Base-by-base conservation (phyloP, 1,284 basidiomycete species). In the Ustilago loliicola region DNA sequence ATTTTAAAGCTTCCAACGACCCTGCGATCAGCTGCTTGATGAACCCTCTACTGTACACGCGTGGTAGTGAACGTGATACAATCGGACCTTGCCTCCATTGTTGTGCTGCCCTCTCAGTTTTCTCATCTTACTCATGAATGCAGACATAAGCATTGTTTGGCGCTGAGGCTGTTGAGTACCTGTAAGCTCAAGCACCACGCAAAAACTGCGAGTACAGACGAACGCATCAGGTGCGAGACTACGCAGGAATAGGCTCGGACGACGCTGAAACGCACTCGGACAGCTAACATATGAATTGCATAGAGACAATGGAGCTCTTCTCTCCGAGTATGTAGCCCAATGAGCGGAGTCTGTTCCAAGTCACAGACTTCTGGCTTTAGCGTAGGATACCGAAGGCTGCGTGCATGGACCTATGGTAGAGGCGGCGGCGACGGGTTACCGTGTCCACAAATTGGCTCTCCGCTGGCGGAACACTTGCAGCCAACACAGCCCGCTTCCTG, bases 21-120 rank as follows among this genome's bases (percentile, higher is more conserved):
- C 52, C 30, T 53, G 27, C 52, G 52, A 34, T 53, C 52, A 53
- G 52, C 52, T 53, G 30, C 40, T 21, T 30, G 1, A 15, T 36
- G 34, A 38, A 56, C 36, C 34, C 38, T 58, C 40, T 19, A 23
- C 38, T 58, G 27, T 19, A 23, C 25, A 45, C 56, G 30, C 52
- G 52, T 53, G 52, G 52, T 30, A 53, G 29, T 2, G 6, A 21
- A n/a, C 45, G 45, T 47, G 45, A n/a, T 21, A 8, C n/a, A 47
- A 21, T 42, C 15, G 48, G 5, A 27, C n/a, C 45, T 29, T 29
- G 40, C 5, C 40, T 42, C 40, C 5, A 42, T 13, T 13, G 15
- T 42, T 13, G 5, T 11, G 32, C 32, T 6, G 5, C 6, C 32
- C 32, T 42, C 40, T 42, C 40, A 8, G 17, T n/a, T n/a, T n/a